A percentile compares a stretch with the other conserved stretches of the same genome.
phyloP scores from a whole-genome alignment of 1,139 yeast species.

The Magnusiomyces magnusii region DNA sequence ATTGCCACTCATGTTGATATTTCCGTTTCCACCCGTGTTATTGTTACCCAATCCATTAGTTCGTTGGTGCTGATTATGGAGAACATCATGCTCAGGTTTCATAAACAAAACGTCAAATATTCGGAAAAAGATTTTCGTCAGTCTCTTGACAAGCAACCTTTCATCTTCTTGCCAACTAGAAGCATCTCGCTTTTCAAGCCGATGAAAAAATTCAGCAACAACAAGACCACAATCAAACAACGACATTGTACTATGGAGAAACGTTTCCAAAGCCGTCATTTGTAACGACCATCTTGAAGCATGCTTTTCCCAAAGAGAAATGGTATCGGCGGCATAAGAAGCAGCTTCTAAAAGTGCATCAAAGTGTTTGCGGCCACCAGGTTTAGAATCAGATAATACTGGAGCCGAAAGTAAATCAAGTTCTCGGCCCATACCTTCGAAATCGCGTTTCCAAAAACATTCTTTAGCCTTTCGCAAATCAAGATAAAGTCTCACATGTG shows the following conservation, averaged over 20 bases:
- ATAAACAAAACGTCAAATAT: constrained; percentile 23
- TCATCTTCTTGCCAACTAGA: constrained; percentile 28
- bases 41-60: background rate
- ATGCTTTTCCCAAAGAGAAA: constrained; percentile 37
- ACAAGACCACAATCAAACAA: constrained; percentile 35
- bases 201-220: constrained; percentile 32
- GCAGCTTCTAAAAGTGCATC: constrained; percentile 33
- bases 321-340: constrained; percentile 35
- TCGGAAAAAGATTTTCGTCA: constrained; percentile 27
- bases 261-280: constrained; percentile 32
- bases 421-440: constrained; percentile 31
- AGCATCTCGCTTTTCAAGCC: constrained; percentile 24
- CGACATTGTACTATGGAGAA: constrained; percentile 34
- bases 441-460: constrained; percentile 36
- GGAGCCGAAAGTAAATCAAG: constrained; percentile 24
- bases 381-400: constrained; percentile 8
- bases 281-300: constrained; percentile 31
- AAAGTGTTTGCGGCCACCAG: constrained; percentile 19
- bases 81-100: constrained; percentile 10
- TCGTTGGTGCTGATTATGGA: constrained; percentile 12
- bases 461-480: constrained; percentile 32
- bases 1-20: too few relatives aligned
- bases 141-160: constrained; percentile 24
- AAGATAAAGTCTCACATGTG: constrained; percentile 32
- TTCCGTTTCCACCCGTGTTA: background rate